Evolutionary conservation across 352 stramenopile genomes (phyloP), one percentile per base, ranked within the genome.

Genomic region (Globisporangium lucens): DNA sequence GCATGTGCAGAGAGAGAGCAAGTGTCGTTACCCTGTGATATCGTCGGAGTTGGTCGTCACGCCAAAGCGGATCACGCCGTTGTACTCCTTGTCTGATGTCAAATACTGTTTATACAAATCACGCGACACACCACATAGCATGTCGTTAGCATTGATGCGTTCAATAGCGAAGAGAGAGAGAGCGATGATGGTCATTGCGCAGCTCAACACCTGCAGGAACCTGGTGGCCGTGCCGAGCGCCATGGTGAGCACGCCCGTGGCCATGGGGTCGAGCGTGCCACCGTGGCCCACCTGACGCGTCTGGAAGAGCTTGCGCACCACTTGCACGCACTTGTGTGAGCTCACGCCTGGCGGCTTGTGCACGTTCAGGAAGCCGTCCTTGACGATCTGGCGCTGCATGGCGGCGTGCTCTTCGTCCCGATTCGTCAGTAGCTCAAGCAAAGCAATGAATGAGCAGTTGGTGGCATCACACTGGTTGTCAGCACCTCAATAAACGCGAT

Each of bases 201-300:
- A 53, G 30, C 46, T 60, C 29, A 22, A 8, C 22, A 89, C 82
- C 75, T 88, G 83, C 43, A 96, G 74, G 77, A 95, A 94, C 65
- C 84, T 91, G 63, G 89, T 96, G 24, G 89, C 89, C 38, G 82
- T 75, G 46, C 88, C 88, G 30, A 96, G 68, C 27, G 87, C 89
- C 74, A 95, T 74, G 29, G 86, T 86, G 49, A 96, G 75, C 60
- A 96, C 89, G 27, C 89, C 89, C 36, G 87, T 95, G 22, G 89
- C 89, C 86, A 96, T 95, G 12, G 89, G 89, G 70, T 96, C 89
- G n/a, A 96, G 74, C 63, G 89, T 96, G 36, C 89, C 89, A 49
- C 79, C 86, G 61, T 96, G 89, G 47, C 89, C 89, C 12, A 96
- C 78, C 52, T 85, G 82, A 22, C 76, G 79, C 35, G 82, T 95